Conservation (phyloP, 495 filamentous ascomycete species). For the Friedmanniomyces endolithicus region DNA sequence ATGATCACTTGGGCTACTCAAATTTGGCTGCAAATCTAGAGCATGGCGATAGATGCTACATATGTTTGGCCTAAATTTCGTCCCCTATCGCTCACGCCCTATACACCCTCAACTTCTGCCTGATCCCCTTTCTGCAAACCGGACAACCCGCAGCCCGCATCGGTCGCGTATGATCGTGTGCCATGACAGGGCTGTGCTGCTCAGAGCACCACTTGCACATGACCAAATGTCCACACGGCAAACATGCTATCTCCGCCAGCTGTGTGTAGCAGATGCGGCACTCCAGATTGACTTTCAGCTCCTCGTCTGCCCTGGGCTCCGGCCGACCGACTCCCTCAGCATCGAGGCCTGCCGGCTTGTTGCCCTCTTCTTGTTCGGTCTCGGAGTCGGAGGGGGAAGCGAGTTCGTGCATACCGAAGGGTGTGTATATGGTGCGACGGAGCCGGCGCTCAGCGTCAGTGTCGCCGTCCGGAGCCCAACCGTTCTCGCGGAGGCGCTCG, state of each 20-base stretch:
- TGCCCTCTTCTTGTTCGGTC: slow-evolving; percentile 4
- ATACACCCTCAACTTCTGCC: slow-evolving; percentile 20
- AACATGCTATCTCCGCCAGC: slow-evolving; percentile 39
- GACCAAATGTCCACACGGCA: slow-evolving; percentile 46
- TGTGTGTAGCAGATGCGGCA: slow-evolving; percentile 47
- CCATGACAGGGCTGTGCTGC: slow-evolving; percentile 20
- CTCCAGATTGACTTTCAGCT: slow-evolving; percentile 39
- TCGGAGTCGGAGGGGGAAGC: not conserved
- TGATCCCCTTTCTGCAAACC: slow-evolving; percentile 29
- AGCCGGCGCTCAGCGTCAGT: not conserved
- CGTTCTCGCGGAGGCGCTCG: slow-evolving; percentile 13
- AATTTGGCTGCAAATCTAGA: too few species aligned
- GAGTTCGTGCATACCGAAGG: not conserved
- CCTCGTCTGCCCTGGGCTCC: slow-evolving; percentile 34
- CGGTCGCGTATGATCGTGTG: slow-evolving; percentile 24
- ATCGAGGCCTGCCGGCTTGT: slow-evolving; percentile 13
- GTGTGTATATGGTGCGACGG: slow-evolving; percentile 5
- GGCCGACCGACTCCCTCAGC: slow-evolving; percentile 33
- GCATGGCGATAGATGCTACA: too few species aligned
- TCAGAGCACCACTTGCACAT: slow-evolving; percentile 39
- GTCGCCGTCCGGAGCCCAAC: not conserved
- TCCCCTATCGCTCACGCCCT: slow-evolving; percentile 3
- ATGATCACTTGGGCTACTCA: too few species aligned
- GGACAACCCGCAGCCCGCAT: slow-evolving; percentile 24
- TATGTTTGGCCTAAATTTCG: too few species aligned